Base-by-base conservation (phyloP, 192 early-diverging fungal species). In the Lobosporangium transversale region DNA sequence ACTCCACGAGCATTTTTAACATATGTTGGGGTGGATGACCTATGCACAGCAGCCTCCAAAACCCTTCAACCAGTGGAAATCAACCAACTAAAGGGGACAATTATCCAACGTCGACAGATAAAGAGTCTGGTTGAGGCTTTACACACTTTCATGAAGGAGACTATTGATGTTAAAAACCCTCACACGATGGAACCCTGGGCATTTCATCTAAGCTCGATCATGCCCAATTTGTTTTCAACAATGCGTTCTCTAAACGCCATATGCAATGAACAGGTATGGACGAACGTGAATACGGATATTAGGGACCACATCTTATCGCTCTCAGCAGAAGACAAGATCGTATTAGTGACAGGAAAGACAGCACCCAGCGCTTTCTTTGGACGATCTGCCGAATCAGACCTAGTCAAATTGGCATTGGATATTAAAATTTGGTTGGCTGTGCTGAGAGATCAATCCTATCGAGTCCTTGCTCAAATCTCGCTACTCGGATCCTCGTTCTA, bases 401-500 rank as follows among this genome's bases (percentile, higher is more conserved):
- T 53, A 1, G 31, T 29, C 3, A 66, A 57, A n/a, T n/a, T 76
- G 23, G 43, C 58, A 12, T 50, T 49, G 1, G 73, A 76, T 15
- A 58, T 76, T 20, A 66, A 57, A 47, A 67, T 50, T 0, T 76
- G 73, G 73, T 42, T 76, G 11, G 37, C 65, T 18, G 53, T 66
- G 21, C 21, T 67, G 11, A 57, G 65, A 0, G 73, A 67, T 21
- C 53, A 67, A 27, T 44, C 64, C 4, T 81, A 76, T 55, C 49
- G 59, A 20, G 24, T 81, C 7, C 40, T 81, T 20, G 61, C 70
- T 7, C 66, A 65, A n/a, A 20, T 70, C 17, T 45, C 70, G 6
- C 17, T 59, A 15, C 47, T 81, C 11, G 79, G 71, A 27, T 47
- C 61, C 12, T 27, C 59, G 14, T 81, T 81, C 44, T 81, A 81